These are phyloP conservation scores for Eragrostis nindensis DNA, from an alignment of 176 grass and related monocot species.

Conservation along the genomic window DNA sequence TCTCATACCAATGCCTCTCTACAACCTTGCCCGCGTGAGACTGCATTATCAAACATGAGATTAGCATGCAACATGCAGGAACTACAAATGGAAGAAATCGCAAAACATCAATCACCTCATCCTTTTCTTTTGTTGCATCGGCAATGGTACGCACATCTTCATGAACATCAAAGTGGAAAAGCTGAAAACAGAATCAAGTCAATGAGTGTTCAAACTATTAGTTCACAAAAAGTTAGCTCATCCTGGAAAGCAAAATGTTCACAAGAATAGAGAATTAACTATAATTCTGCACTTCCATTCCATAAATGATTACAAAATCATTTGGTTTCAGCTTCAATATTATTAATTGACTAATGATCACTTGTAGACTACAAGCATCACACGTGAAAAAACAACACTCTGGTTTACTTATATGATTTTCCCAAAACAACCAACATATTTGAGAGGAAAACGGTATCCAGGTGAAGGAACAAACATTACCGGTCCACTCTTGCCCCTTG, in stretches of 20 bases:
- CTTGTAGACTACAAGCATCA: neutral
- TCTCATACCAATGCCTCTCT: conserved; percentile 98
- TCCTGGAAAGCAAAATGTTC: neutral
- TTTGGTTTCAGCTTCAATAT: neutral
- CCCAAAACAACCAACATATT: neutral
- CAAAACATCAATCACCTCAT: conserved; percentile 62
- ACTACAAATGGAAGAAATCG: conserved; percentile 28
- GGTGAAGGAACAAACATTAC: conserved; percentile 57
- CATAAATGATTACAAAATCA: neutral
- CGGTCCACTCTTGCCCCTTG: conserved; percentile 98
- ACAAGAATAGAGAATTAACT: neutral
- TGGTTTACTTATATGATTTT: neutral
- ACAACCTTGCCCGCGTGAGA: conserved; percentile 97
- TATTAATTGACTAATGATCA: neutral
- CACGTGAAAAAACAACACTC: neutral
- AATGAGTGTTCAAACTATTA: conserved; percentile 7
- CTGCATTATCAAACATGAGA: conserved; percentile 45
- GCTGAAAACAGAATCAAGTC: conserved; percentile 48
- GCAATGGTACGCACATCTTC: conserved; percentile 96
- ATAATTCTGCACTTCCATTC: neutral
- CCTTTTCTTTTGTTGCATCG: conserved; percentile 97
- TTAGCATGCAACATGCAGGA: conserved; percentile 24
- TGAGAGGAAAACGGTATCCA: neutral
- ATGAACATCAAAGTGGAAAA: conserved; percentile 99
- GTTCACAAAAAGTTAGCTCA: neutral